Conservation (phyloP, 345 rosid genomes). For the Rhizophora apiculata region DNA sequence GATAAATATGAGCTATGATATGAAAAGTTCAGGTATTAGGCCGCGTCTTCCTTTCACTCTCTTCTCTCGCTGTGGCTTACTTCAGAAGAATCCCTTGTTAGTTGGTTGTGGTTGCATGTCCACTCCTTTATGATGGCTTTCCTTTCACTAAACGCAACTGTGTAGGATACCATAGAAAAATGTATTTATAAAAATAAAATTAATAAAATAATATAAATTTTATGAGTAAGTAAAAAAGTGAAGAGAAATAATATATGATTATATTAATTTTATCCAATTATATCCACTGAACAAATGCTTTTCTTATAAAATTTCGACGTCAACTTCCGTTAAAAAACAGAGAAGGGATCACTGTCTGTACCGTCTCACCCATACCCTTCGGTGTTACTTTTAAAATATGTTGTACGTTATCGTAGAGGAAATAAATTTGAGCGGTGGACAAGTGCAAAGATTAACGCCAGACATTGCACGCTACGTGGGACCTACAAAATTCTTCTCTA, state of each 20-base stretch:
- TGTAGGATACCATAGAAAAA: no score
- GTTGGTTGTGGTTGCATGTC: not conserved
- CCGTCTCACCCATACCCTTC: not conserved
- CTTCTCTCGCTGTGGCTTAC: not conserved
- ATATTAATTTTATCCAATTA: no score
- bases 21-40: not conserved
- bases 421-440: not conserved
- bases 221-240: no score
- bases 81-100: not conserved
- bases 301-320: no score
- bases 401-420: not conserved
- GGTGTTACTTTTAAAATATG: not conserved
- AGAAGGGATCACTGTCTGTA: not conserved
- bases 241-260: no score
- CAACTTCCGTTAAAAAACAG: no score
- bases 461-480: constrained; percentile 24
- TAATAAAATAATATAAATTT: no score
- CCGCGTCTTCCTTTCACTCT: not conserved
- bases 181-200: no score
- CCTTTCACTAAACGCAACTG: no score
- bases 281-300: no score
- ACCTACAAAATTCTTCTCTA: not conserved
- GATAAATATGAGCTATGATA: not conserved
- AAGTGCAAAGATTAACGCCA: constrained; percentile 16
- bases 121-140: constrained; percentile 2